Evolutionary conservation across 1,284 basidiomycete species (phyloP), one percentile per base, ranked within the genome.

Genomic region (Fomitopsis schrenkii): DNA sequence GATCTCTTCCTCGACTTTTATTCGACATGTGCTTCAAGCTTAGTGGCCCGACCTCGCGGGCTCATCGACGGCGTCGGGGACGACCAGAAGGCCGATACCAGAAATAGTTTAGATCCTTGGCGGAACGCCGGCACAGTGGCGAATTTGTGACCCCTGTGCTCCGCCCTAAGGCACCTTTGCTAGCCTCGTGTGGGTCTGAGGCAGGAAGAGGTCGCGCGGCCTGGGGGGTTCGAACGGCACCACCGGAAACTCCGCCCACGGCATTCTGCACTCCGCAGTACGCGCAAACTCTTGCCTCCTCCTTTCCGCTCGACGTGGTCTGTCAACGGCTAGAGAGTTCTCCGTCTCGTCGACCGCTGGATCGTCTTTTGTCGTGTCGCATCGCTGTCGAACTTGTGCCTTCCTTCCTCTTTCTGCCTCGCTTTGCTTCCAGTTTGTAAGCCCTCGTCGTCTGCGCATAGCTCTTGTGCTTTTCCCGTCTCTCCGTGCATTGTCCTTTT

Each of bases 401-500:
- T 69, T 73, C 67, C 68, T 69, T 73, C 67, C 68, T 69, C 69
- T 71, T 66, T 72, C 64, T 65, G 66, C 70, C 69, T 75, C 71
- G 74, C 74, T 75, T 71, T 75, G 70, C 69, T 68, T 68, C 67
- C 36, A 36, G 64, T 70, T 74, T 71, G 68, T 72, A 72, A 70
- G 72, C 74, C 68, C 71, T 71, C 65, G 70, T 73, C 73, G 69
- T 74, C 73, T 70, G 69, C 71, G 68, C 71, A 70, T 68, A 70
- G 71, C 72, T 72, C 65, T 71, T 68, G 69, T 71, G 67, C 67
- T 72, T 33, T 50, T 33, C 38, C 26, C 67, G 65, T 67, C 67
- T 63, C 62, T 66, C 62, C 55, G 68, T 69, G 70, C 70, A 66
- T 67, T 64, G 63, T 67, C 64, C 58, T 62, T 64, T 61, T 52